phyloP scores from a whole-genome alignment of 2,329 filamentous ascomycete species.

The Calonectria hawksworthii region DNA sequence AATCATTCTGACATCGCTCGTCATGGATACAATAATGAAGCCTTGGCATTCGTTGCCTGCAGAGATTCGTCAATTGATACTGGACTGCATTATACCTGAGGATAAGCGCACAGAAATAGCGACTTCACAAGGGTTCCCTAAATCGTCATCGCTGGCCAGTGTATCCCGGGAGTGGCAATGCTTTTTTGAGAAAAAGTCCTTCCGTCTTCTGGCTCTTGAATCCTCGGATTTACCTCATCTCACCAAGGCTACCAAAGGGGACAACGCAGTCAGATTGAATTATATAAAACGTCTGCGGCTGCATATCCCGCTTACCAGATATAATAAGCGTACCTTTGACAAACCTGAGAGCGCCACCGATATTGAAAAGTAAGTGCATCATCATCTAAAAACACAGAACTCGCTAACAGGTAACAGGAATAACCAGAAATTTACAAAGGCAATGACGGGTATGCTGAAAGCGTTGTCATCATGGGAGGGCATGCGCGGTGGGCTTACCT shows the following conservation, averaged over 20 bases:
- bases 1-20: background rate
- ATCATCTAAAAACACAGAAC: background rate
- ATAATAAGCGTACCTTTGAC: background rate
- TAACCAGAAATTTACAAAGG: conserved; percentile 9
- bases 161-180: conserved; percentile 32
- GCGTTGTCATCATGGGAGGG: conserved; percentile 18
- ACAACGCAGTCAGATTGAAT: conserved; percentile 9
- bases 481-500: background rate
- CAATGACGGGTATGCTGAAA: background rate
- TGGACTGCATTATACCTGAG: conserved; percentile 8
- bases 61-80: conserved; percentile 26
- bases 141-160: conserved; percentile 11
- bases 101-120: background rate
- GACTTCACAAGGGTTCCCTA: background rate
- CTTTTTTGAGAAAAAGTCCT: conserved; percentile 29
- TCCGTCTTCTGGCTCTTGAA: conserved; percentile 17
- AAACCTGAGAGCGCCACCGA: conserved; percentile 18
- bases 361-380: conserved; percentile 3
- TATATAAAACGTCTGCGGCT: conserved; percentile 25
- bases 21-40: conserved; percentile 5
- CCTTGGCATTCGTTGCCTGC: conserved; percentile 17
- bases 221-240: conserved; percentile 16
- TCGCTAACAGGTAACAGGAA: conserved; percentile 12
- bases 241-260: background rate
- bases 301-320: conserved; percentile 16